phyloP scores from a whole-genome alignment of 2,329 filamentous ascomycete species.

The Aspergillus proliferans region DNA sequence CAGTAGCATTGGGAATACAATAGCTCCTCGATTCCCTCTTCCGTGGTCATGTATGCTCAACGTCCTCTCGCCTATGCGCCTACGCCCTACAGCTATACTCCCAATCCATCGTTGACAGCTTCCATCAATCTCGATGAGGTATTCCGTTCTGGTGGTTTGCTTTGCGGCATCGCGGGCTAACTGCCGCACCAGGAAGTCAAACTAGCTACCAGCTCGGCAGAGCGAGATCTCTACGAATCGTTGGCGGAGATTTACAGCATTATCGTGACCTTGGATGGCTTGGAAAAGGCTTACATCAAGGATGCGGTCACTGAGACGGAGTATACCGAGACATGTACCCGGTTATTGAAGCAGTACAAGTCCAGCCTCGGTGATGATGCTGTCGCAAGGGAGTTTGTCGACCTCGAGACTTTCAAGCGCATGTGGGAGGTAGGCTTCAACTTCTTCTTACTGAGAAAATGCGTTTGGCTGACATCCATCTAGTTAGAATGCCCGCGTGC shows the following conservation, averaged over 20 bases:
- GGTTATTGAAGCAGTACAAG: constrained; percentile 93
- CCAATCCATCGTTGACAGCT: constrained; percentile 72
- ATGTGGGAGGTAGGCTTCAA: constrained; percentile 72
- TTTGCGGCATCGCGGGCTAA: constrained; percentile 12
- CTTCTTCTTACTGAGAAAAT: background rate
- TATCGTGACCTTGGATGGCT: constrained; percentile 86
- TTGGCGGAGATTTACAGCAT: constrained; percentile 97
- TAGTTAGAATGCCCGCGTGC: constrained; percentile 92
- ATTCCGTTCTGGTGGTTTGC: constrained; percentile 13
- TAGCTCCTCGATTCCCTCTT: background rate
- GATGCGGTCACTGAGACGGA: constrained; percentile 87
- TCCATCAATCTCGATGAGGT: constrained; percentile 93
- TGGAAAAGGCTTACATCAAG: constrained; percentile 94
- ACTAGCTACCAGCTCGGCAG: constrained; percentile 74
- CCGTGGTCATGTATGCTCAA: constrained; percentile 38
- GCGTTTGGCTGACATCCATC: constrained; percentile 8
- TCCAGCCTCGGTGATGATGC: constrained; percentile 85
- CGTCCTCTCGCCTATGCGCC: constrained; percentile 72
- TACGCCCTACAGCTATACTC: constrained; percentile 85
- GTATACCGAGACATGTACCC: constrained; percentile 93
- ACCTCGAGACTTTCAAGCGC: constrained; percentile 82
- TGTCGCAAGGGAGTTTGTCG: constrained; percentile 80
- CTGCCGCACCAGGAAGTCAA: constrained; percentile 69
- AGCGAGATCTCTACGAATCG: constrained; percentile 91
- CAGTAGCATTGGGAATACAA: background rate